Conservation (phyloP, 495 filamentous ascomycete species). For the Neurospora sp. region DNA sequence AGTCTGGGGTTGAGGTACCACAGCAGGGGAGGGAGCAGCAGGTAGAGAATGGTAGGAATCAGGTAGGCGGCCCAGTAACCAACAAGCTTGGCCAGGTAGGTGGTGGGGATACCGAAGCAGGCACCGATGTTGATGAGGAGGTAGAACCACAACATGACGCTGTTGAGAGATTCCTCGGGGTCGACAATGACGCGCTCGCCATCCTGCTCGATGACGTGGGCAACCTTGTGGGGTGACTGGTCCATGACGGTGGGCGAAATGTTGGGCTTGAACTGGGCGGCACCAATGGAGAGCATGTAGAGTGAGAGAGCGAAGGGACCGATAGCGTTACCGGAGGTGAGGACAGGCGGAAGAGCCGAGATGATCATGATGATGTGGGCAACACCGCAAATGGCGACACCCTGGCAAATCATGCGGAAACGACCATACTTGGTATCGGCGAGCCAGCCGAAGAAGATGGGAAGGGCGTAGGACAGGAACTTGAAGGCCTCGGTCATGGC, state of each 20-base stretch:
- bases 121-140: slow-evolving; percentile 67
- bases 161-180: slow-evolving; percentile 61
- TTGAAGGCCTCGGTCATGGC: slow-evolving; percentile 46
- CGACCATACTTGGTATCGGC: slow-evolving; percentile 48
- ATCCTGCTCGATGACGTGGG: slow-evolving; percentile 51
- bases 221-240: slow-evolving; percentile 47
- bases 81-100: slow-evolving; percentile 36
- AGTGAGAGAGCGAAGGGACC: slow-evolving; percentile 47
- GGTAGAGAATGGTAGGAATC: slow-evolving; percentile 50
- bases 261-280: slow-evolving; percentile 56
- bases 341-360: slow-evolving; percentile 45
- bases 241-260: slow-evolving; percentile 61
- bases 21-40: slow-evolving; percentile 43
- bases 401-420: slow-evolving; percentile 51
- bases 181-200: slow-evolving; percentile 71
- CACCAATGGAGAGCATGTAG: slow-evolving; percentile 47
- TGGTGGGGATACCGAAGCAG: slow-evolving; percentile 43
- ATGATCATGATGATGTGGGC: slow-evolving; percentile 55
- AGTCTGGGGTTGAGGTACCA: slow-evolving; percentile 37
- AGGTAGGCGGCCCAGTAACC: slow-evolving; percentile 67
- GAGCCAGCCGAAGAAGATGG: slow-evolving; percentile 49
- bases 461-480: slow-evolving; percentile 48
- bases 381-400: slow-evolving; percentile 47
- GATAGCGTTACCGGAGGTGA: slow-evolving; percentile 44
- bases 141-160: slow-evolving; percentile 58